Conservation (phyloP, 768 basidiomycete genomes). For the Pleurotus platypus region DNA sequence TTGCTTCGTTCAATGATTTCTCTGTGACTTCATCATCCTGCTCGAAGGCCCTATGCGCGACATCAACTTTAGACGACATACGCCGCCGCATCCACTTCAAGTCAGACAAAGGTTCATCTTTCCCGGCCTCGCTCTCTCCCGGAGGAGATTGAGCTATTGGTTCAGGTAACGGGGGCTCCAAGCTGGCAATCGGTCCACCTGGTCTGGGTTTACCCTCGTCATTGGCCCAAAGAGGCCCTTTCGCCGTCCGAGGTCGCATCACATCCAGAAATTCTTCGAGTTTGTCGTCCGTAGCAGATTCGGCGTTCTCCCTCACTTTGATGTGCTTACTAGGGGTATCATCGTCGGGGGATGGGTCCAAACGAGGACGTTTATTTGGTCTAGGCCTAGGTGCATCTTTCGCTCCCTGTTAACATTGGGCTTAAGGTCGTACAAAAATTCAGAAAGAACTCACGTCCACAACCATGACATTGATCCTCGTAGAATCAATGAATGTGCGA, state of each 20-base stretch:
- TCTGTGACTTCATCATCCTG: slow-evolving; percentile 49
- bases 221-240: slow-evolving; percentile 67
- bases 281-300: slow-evolving; percentile 27
- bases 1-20: neutral
- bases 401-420: slow-evolving; percentile 42
- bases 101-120: slow-evolving; percentile 51
- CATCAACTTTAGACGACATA: slow-evolving; percentile 47
- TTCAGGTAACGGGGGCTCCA: neutral
- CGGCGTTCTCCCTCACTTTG: slow-evolving; percentile 6
- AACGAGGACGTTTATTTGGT: slow-evolving; percentile 66
- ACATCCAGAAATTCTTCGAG: slow-evolving; percentile 70
- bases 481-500: slow-evolving; percentile 77
- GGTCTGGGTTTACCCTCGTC: slow-evolving; percentile 25
- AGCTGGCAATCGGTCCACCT: neutral
- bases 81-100: slow-evolving; percentile 72
- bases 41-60: slow-evolving; percentile 43
- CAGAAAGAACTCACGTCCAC: slow-evolving; percentile 60
- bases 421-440: slow-evolving; percentile 1
- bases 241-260: slow-evolving; percentile 62
- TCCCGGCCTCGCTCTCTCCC: slow-evolving; percentile 16
- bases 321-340: neutral
- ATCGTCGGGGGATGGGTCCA: slow-evolving; percentile 29
- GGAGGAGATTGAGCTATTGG: neutral
- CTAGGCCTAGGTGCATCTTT: slow-evolving; percentile 66
- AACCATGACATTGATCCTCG: slow-evolving; percentile 69